Percentiles rank a stretch among this genome's conserved stretches.
Conservation (phyloP, 305 asterid species). For the Fraxinus nigra region DNA sequence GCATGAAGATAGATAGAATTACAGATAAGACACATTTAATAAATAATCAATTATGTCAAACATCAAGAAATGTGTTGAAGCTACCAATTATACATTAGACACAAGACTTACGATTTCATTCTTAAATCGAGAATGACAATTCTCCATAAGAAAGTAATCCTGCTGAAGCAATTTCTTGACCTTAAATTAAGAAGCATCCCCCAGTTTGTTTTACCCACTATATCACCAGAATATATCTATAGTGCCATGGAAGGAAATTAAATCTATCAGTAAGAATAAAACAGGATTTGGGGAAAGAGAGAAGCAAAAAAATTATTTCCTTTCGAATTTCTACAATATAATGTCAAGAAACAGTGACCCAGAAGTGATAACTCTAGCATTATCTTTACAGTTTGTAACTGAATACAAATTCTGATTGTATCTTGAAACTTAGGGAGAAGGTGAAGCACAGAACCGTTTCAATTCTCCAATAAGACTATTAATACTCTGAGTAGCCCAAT, state of each 20-base stretch:
- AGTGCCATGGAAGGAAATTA: neutral
- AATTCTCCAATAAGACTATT: neutral
- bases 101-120: neutral
- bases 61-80: neutral
- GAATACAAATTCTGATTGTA: neutral
- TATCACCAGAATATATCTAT: neutral
- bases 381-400: neutral
- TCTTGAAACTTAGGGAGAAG: neutral
- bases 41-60: conserved; percentile 11
- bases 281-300: neutral
- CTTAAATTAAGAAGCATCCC: conserved; percentile 1
- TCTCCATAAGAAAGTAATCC: neutral
- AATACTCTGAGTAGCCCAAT: neutral
- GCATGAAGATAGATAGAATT: neutral
- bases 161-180: neutral
- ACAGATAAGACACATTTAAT: neutral
- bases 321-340: neutral
- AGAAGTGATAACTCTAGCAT: conserved; percentile 5
- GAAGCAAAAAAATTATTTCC: neutral
- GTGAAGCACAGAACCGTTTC: neutral
- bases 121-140: neutral
- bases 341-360: neutral
- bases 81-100: neutral
- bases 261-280: neutral
- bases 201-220: neutral